Conservation (phyloP, 73 alveolate genomes). For the Paramecium sonneborni region DNA sequence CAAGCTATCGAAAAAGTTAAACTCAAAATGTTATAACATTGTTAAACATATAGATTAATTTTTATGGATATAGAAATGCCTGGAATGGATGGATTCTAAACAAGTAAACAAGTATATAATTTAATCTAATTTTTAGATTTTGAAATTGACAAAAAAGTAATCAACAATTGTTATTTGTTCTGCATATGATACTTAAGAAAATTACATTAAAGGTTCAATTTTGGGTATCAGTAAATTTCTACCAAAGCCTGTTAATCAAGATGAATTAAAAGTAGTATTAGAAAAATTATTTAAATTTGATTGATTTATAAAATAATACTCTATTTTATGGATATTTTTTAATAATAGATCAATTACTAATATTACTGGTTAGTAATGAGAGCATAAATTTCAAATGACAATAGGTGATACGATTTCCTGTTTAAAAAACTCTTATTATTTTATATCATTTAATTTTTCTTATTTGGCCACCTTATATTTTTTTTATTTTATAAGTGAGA, state of each 20-base stretch:
- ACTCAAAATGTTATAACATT: not conserved
- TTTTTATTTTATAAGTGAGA: too few species aligned
- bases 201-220: not conserved
- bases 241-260: not conserved
- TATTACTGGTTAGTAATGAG: too few species aligned
- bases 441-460: too few species aligned
- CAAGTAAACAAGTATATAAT: not conserved
- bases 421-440: too few species aligned
- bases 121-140: not conserved
- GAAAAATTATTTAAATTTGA: not conserved
- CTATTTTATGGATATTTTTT: not conserved
- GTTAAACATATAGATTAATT: not conserved
- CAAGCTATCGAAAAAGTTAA: conserved; percentile 10
- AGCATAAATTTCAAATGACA: too few species aligned
- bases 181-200: not conserved
- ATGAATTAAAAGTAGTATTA: not conserved
- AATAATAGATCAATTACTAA: not conserved
- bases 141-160: not conserved
- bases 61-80: conserved; percentile 59
- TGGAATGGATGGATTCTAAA: conserved; percentile 24
- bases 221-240: not conserved
- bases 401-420: too few species aligned
- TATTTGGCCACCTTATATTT: too few species aligned
- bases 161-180: not conserved
- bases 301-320: not conserved